These are phyloP conservation scores for Gelatoporia subvermispora DNA, from an alignment of 768 basidiomycete species.

Conservation along the genomic window DNA sequence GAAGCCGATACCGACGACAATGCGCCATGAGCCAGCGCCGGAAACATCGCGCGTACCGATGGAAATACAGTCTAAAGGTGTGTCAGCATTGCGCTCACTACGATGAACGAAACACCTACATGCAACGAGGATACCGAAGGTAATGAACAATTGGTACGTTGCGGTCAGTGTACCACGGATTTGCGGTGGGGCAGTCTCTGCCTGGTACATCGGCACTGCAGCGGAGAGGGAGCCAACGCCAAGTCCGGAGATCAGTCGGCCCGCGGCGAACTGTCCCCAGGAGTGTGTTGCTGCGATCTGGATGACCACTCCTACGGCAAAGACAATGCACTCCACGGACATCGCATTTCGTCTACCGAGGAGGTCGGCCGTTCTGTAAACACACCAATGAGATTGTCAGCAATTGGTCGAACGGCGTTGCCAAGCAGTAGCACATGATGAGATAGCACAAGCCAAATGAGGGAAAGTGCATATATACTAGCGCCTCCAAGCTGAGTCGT, in stretches of 20 bases:
- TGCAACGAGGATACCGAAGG: constrained; percentile 64
- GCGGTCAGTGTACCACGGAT: constrained; percentile 64
- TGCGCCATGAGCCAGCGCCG: constrained; percentile 54
- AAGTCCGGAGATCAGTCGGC: constrained; percentile 60
- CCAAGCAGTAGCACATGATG: constrained; percentile 69
- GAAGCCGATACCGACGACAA: constrained; percentile 55
- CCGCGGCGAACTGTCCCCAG: constrained; percentile 68
- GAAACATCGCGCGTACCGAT: constrained; percentile 52
- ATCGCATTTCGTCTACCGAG: constrained; percentile 67
- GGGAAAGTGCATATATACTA: too few species aligned
- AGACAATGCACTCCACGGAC: constrained; percentile 51
- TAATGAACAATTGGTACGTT: constrained; percentile 51
- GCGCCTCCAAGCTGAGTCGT: too few species aligned
- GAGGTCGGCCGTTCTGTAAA: constrained; percentile 43
- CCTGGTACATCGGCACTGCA: constrained; percentile 70
- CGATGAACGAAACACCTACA: constrained; percentile 24
- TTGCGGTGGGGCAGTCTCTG: constrained; percentile 67
- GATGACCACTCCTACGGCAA: constrained; percentile 57
- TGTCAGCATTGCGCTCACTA: constrained; percentile 11
- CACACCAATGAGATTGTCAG: constrained; percentile 54
- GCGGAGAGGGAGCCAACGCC: constrained; percentile 66
- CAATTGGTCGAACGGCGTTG: constrained; percentile 62
- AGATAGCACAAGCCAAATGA: too few species aligned
- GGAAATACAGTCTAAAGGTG: constrained; percentile 43
- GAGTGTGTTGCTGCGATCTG: constrained; percentile 44